phyloP scores from a whole-genome alignment of 352 stramenopile species.

The Phytophthora litchii region DNA sequence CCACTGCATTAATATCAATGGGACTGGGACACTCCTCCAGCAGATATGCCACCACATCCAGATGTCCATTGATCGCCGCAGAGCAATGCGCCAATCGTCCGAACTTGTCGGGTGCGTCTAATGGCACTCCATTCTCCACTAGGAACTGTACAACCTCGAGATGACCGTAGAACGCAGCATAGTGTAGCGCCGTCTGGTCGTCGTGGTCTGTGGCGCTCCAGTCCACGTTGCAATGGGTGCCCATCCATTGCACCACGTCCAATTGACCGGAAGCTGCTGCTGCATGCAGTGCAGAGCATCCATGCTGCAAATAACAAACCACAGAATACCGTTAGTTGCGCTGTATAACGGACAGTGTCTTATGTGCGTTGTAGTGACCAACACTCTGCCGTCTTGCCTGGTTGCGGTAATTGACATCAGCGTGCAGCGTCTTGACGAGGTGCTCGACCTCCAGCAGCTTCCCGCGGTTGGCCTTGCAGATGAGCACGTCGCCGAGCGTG shows the following conservation, averaged over 20 bases:
- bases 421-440: constrained; percentile 73
- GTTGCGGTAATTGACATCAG: constrained; percentile 89
- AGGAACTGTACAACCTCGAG: constrained; percentile 61
- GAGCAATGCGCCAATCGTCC: constrained; percentile 82
- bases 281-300: constrained; percentile 78
- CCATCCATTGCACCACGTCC: constrained; percentile 83
- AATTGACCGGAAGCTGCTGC: constrained; percentile 81
- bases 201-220: constrained; percentile 74
- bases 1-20: constrained; percentile 89
- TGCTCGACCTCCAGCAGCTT: constrained; percentile 83
- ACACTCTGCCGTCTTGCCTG: constrained; percentile 44
- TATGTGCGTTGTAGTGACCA: background rate
- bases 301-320: constrained; percentile 58
- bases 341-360: background rate
- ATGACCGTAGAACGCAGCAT: constrained; percentile 75
- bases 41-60: constrained; percentile 85
- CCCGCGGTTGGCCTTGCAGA: constrained; percentile 84
- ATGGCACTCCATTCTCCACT: constrained; percentile 78
- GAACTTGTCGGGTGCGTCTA: constrained; percentile 88
- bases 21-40: constrained; percentile 80
- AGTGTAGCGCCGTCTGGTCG: constrained; percentile 85
- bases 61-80: constrained; percentile 84
- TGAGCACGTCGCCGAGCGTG: constrained; percentile 85
- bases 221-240: constrained; percentile 61
- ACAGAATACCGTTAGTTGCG: constrained; percentile 16